These are phyloP conservation scores for Arthrobotrys pseudoclavata DNA, from an alignment of 2,329 filamentous ascomycete genomes.

Conservation along the genomic window DNA sequence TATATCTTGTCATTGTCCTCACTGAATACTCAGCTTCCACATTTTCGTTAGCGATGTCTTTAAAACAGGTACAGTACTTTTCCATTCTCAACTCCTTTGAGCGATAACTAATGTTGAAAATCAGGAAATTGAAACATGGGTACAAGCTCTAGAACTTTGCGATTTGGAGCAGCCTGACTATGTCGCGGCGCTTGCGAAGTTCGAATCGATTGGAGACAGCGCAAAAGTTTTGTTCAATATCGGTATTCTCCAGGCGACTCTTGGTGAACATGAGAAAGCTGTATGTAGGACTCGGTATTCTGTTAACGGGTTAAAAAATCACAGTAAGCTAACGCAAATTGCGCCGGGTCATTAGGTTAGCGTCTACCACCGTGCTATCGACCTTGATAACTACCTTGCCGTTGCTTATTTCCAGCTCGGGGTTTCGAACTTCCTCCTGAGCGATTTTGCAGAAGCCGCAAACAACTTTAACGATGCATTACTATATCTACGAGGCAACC, in stretches of 20 bases:
- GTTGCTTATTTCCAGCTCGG: conserved; percentile 99
- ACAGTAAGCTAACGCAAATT: not conserved
- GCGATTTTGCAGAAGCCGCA: conserved; percentile 95
- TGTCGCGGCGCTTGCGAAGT: conserved; percentile 85
- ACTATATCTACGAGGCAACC: conserved; percentile 93
- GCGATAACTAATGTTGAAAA: not conserved
- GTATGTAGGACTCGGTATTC: conserved; percentile 71
- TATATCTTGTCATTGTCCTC: not conserved
- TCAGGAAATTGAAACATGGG: conserved; percentile 99
- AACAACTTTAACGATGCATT: conserved; percentile 99
- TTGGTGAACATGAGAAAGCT: conserved; percentile 95
- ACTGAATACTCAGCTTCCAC: not conserved
- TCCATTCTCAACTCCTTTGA: not conserved
- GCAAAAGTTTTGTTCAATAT: conserved; percentile 99
- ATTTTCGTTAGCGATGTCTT: conserved; percentile 68
- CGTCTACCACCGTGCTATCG: conserved; percentile 91
- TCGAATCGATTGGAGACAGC: conserved; percentile 89
- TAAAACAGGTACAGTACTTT: conserved; percentile 72
- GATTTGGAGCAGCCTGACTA: conserved; percentile 99
- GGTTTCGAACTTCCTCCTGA: conserved; percentile 96
- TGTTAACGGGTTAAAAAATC: not conserved
- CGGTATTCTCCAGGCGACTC: conserved; percentile 95
- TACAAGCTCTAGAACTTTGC: conserved; percentile 88
- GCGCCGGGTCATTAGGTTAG: conserved; percentile 75
- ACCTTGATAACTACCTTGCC: conserved; percentile 92